Evolutionary conservation across 1,284 basidiomycete species (phyloP).

Genomic region (Peniophora sp.): DNA sequence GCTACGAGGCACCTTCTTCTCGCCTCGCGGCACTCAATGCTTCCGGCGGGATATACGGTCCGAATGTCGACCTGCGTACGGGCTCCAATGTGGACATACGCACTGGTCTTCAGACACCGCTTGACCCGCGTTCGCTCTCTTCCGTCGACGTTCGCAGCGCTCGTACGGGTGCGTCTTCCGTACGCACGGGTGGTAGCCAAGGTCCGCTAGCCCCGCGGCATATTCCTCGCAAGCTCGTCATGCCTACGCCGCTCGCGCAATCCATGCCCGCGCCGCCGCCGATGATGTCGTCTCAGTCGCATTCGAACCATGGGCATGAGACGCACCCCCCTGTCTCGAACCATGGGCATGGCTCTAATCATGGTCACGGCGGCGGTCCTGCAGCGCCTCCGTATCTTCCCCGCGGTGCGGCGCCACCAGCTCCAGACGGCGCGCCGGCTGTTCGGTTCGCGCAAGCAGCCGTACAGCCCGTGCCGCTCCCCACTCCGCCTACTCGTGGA

Average conservation of each 20-base stretch:
- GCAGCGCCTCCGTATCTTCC: background rate
- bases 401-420: background rate
- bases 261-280: slow-evolving; percentile 8
- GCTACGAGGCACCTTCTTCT: too few species aligned
- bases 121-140: slow-evolving; percentile 2
- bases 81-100: background rate
- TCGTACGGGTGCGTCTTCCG: slow-evolving; percentile 17
- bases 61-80: too few species aligned
- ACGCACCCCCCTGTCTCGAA: too few species aligned
- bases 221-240: slow-evolving; percentile 54
- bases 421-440: background rate
- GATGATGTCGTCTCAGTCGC: slow-evolving; percentile 5
- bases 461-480: too few species aligned
- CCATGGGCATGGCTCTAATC: too few species aligned
- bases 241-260: slow-evolving; percentile 47
- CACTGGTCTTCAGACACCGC: slow-evolving; percentile 7
- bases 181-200: slow-evolving; percentile 5
- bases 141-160: slow-evolving; percentile 14
- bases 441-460: background rate
- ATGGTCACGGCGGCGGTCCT: background rate
- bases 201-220: slow-evolving; percentile 29
- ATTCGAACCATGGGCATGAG: background rate
- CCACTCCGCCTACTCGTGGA: background rate
- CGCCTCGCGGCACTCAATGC: too few species aligned
- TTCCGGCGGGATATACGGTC: too few species aligned